Conservation (phyloP, 2,329 filamentous ascomycete species). For the Fragosphaeria purpurea region DNA sequence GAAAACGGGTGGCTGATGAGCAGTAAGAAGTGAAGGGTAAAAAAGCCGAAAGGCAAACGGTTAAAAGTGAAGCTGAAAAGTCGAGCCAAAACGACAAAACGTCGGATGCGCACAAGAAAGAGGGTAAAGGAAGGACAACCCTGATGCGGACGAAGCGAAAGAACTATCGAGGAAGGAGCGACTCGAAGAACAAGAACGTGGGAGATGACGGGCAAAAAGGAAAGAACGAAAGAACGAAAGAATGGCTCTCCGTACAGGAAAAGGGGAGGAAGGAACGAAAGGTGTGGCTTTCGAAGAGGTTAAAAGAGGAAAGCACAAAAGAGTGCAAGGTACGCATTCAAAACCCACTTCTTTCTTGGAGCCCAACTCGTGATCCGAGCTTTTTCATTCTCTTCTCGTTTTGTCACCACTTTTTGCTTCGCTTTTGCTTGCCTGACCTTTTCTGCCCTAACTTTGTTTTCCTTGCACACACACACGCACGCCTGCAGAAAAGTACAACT, state of each 20-base stretch:
- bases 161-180: constrained; percentile 1
- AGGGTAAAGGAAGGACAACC: too few relatives aligned
- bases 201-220: not conserved
- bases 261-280: not conserved
- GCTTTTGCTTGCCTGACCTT: not conserved
- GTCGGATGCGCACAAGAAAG: not conserved
- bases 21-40: not conserved
- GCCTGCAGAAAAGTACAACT: too few relatives aligned
- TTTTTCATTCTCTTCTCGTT: not conserved
- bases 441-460: not conserved
- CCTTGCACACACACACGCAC: not conserved
- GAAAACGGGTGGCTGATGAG: too few relatives aligned
- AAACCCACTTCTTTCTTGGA: too few relatives aligned
- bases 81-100: not conserved
- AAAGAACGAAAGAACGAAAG: not conserved
- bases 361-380: constrained; percentile 4
- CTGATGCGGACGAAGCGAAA: not conserved
- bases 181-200: not conserved
- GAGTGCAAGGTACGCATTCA: too few relatives aligned
- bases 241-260: too few relatives aligned
- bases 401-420: not conserved
- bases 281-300: not conserved
- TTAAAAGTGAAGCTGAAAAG: not conserved
- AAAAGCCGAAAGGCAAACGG: not conserved
- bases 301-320: constrained; percentile 2